Evolutionary conservation across 352 stramenopile genomes (phyloP).

Genomic region (Pythium utonaiense): DNA sequence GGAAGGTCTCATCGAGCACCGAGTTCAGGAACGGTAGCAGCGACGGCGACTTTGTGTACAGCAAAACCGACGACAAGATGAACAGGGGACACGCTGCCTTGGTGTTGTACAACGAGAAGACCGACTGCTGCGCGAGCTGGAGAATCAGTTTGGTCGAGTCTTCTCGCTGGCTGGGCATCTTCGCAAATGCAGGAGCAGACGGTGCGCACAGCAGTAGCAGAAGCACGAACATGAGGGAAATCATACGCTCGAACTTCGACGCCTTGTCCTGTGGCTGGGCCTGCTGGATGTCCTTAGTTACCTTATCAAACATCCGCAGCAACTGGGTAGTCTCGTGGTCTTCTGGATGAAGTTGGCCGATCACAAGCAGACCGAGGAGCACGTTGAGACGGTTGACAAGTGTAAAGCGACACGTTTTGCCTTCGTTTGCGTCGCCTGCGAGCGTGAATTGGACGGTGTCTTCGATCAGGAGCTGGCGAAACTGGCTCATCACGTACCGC

Average conservation of each 20-base stretch:
- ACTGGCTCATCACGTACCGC: slow-evolving; percentile 21
- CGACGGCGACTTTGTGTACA: slow-evolving; percentile 65
- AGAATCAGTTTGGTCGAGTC: slow-evolving; percentile 49
- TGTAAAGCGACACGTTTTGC: slow-evolving; percentile 22
- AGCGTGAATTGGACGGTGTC: slow-evolving; percentile 16
- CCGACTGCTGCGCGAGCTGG: slow-evolving; percentile 54
- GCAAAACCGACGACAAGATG: slow-evolving; percentile 55
- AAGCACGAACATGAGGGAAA: slow-evolving; percentile 54
- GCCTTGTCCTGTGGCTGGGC: not conserved
- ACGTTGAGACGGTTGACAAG: slow-evolving; percentile 37
- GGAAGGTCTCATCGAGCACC: slow-evolving; percentile 15
- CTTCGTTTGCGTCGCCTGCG: not conserved
- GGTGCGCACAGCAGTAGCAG: slow-evolving; percentile 60
- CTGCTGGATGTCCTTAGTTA: slow-evolving; percentile 27
- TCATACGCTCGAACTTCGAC: slow-evolving; percentile 29
- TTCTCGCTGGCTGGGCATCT: slow-evolving; percentile 56
- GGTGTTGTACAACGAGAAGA: slow-evolving; percentile 50
- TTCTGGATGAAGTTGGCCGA: slow-evolving; percentile 40
- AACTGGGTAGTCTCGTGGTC: slow-evolving; percentile 46
- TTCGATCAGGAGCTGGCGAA: slow-evolving; percentile 18
- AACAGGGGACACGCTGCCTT: slow-evolving; percentile 50
- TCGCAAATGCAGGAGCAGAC: slow-evolving; percentile 42
- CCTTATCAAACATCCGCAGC: slow-evolving; percentile 39
- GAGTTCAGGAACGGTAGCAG: slow-evolving; percentile 45
- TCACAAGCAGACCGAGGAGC: slow-evolving; percentile 43